Conservation (phyloP, 495 filamentous ascomycete species). For the Apodospora peruviana region DNA sequence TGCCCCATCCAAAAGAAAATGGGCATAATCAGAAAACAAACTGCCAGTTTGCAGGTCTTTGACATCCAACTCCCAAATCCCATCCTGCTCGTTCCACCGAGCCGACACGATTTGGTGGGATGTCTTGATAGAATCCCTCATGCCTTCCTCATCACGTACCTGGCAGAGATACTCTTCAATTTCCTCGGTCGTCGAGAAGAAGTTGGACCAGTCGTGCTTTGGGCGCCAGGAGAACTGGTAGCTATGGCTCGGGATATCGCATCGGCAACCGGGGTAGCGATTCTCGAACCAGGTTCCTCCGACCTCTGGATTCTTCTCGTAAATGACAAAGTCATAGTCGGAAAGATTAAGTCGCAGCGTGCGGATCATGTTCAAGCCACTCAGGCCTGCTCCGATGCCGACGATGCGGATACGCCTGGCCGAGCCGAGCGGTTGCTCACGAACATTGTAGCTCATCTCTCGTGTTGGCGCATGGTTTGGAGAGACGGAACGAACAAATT, state of each 20-base stretch:
- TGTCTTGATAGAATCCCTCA: conserved; percentile 46
- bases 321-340: conserved; percentile 56
- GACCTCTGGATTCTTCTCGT: conserved; percentile 72
- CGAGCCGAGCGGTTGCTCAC: conserved; percentile 39
- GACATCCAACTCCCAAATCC: conserved; percentile 47
- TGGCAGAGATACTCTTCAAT: conserved; percentile 54
- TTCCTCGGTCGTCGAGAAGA: conserved; percentile 52
- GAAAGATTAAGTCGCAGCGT: conserved; percentile 36
- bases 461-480: no score
- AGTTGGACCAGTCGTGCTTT: conserved; percentile 53
- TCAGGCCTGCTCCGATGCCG: conserved; percentile 45
- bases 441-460: conserved; percentile 34
- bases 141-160: conserved; percentile 50
- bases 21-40: conserved; percentile 41
- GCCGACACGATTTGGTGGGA: conserved; percentile 33
- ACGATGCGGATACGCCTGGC: conserved; percentile 41
- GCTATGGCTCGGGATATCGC: conserved; percentile 51
- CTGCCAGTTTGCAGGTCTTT: conserved; percentile 39
- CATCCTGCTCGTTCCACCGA: conserved; percentile 35
- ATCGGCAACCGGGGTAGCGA: conserved; percentile 49
- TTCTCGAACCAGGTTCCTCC: conserved; percentile 59
- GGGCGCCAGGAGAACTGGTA: conserved; percentile 54
- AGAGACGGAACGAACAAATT: no score
- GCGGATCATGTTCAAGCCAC: conserved; percentile 42
- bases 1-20: conserved; percentile 54